Percentiles rank a stretch among this genome's conserved stretches.
These are phyloP conservation scores for Endotrypanum monterogeii DNA, from an alignment of 208 protist genomes.

Conservation along the genomic window DNA sequence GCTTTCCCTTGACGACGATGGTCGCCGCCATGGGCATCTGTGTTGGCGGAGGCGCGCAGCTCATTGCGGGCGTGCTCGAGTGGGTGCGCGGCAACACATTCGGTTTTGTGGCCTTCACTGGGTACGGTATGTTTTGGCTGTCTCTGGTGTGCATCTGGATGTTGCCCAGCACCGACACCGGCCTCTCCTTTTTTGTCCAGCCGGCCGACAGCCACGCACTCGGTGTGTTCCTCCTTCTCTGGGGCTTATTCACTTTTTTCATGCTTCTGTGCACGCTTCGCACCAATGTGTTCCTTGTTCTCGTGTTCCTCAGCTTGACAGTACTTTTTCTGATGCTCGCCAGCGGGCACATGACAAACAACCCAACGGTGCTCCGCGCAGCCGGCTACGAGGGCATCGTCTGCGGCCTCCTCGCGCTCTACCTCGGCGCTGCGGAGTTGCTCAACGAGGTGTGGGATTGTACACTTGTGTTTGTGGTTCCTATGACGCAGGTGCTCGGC, in stretches of 20 bases:
- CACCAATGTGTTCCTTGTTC: conserved; percentile 26
- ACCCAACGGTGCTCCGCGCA: conserved; percentile 21
- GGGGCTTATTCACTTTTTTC: conserved; percentile 30
- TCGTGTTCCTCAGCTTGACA: conserved; percentile 31
- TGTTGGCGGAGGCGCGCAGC: conserved; percentile 55
- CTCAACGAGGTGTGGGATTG: conserved; percentile 50
- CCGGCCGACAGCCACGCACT: conserved; percentile 14
- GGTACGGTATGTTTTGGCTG: conserved; percentile 64
- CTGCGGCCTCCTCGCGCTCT: conserved; percentile 52
- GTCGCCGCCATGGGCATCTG: conserved; percentile 35
- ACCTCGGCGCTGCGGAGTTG: conserved; percentile 48
- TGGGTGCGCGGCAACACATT: conserved; percentile 53
- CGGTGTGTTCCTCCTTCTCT: conserved; percentile 24
- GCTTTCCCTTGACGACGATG: conserved; percentile 27
- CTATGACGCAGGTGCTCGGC: conserved; percentile 33
- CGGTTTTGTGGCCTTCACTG: conserved; percentile 33
- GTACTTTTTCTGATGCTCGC: conserved; percentile 33
- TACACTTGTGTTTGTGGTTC: conserved; percentile 38
- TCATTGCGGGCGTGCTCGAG: conserved; percentile 55
- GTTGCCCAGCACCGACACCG: conserved; percentile 27
- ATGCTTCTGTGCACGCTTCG: conserved; percentile 34
- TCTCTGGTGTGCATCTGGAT: conserved; percentile 39
- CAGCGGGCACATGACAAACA: conserved; percentile 24
- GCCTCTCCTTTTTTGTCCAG: not conserved
- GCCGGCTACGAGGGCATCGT: conserved; percentile 57